Base-by-base conservation (phyloP, 2,329 filamentous ascomycete genomes). In the Xylaria hypoxylon region DNA sequence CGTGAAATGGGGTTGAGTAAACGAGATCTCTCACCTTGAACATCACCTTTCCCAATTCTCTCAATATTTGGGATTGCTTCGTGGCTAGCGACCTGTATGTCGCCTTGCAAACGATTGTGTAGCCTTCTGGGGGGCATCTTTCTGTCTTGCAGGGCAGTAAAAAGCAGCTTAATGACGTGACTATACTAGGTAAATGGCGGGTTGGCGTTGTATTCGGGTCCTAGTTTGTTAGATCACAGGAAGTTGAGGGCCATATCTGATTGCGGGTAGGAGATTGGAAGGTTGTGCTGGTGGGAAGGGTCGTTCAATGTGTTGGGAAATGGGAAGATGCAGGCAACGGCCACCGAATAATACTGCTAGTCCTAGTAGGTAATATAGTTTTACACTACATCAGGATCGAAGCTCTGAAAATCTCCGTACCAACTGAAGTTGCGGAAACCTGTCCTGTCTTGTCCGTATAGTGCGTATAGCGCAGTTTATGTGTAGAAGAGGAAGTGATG, bases 1-100 rank as follows among this genome's bases (percentile, higher is more conserved):
- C 3, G 19, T 10, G 2, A 26, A 24, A 31, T 15, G 26, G 15
- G 24, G 0, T 19, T 13, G 13, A 40, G 26, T 19, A 40, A 33
- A 13, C 2, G 10, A 28, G 44, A 24, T 51, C 1, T 24, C 38
- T 59, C 62, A 70, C 68, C 68, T 77, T 95, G 91, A 35, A 91
- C 90, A 5, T 89, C 87, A 17, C 91, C 91, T 40, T 82, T 80
- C 38, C 80, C 79, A 26, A 97, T 79, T 38, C 82, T 75, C 53
- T 79, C 79, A 53, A 96, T 64, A 22, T 73, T 59, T 1, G 66
- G 40, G 15, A 72, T 63, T 24, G 26, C 35, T 28, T 67, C 67
- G 4, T 71, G 60, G 5, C 61, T 28, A 24, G 71, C 73, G 24
- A 57, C 65, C 33, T 66, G 59, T 17, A 76, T 62, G 55, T 77